Conservation (phyloP, 2,329 filamentous ascomycete species). For the Phoma sp. region DNA sequence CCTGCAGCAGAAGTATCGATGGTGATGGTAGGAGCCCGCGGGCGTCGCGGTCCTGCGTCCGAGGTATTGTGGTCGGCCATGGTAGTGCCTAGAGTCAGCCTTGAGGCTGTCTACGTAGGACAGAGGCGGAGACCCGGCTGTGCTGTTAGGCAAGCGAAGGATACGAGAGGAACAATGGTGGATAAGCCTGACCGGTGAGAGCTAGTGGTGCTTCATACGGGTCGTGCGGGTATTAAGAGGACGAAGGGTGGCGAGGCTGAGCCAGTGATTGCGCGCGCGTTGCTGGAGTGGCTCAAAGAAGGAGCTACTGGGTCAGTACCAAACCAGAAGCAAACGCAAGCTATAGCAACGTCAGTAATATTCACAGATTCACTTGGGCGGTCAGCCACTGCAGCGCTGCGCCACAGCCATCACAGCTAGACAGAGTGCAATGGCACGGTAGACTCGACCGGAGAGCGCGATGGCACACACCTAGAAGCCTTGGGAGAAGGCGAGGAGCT, state of each 20-base stretch:
- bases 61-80: slow-evolving; percentile 42
- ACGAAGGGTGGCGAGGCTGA: not conserved
- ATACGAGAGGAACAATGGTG: slow-evolving; percentile 36
- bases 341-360: not conserved
- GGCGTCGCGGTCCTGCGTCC: slow-evolving; percentile 39
- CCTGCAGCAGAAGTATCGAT: slow-evolving; percentile 59
- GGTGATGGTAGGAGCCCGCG: slow-evolving; percentile 59
- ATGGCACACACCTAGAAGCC: slow-evolving; percentile 13
- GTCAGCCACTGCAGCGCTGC: not conserved
- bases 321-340: not conserved
- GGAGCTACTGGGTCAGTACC: not conserved
- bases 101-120: slow-evolving; percentile 12
- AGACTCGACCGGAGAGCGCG: slow-evolving; percentile 9
- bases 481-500: slow-evolving; percentile 18
- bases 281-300: slow-evolving; percentile 1
- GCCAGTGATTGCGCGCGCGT: slow-evolving; percentile 17
- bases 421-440: not conserved
- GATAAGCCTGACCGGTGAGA: slow-evolving; percentile 41
- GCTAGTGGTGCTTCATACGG: not conserved
- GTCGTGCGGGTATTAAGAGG: not conserved
- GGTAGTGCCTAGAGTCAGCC: slow-evolving; percentile 27
- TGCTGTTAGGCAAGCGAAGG: slow-evolving; percentile 30
- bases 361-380: not conserved
- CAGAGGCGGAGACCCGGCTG: slow-evolving; percentile 23
- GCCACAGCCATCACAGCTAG: slow-evolving; percentile 16